Conservation (phyloP, 2,329 filamentous ascomycete genomes). For the Didymella keratinophila region DNA sequence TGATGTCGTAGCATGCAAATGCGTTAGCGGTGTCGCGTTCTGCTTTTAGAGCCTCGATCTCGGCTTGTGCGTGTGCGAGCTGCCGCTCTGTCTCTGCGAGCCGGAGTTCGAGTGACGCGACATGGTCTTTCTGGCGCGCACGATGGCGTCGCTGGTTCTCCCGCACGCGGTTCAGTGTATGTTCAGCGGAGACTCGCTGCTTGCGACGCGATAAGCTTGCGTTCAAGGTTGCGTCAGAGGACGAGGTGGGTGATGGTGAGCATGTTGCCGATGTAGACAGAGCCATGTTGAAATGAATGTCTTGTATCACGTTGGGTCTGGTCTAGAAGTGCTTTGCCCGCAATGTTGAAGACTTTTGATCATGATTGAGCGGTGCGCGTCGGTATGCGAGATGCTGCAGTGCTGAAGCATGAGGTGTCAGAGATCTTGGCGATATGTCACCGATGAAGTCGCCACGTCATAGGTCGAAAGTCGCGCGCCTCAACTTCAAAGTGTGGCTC, state of each 20-base stretch:
- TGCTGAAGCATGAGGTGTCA: conserved; percentile 25
- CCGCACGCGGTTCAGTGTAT: conserved; percentile 55
- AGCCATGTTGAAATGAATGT: background rate
- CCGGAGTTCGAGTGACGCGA: conserved; percentile 51
- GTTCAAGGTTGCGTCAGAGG: background rate
- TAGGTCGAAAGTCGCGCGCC: background rate
- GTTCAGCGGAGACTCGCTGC: conserved; percentile 43
- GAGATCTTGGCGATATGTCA: conserved; percentile 33
- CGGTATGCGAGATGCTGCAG: conserved; percentile 2
- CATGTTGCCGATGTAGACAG: conserved; percentile 15
- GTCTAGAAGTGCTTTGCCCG: background rate
- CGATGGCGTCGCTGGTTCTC: conserved; percentile 63
- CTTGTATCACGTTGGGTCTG: background rate
- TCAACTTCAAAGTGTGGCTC: too few relatives aligned
- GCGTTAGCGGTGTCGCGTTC: conserved; percentile 26
- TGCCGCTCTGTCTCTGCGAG: conserved; percentile 41
- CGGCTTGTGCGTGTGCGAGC: conserved; percentile 35
- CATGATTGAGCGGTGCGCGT: conserved; percentile 1
- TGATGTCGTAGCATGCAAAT: conserved; percentile 15
- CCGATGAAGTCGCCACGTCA: background rate
- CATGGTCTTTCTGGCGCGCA: conserved; percentile 53
- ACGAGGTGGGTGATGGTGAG: conserved; percentile 11
- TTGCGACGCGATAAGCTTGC: conserved; percentile 21
- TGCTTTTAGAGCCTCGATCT: conserved; percentile 36
- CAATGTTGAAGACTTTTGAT: background rate